Conservation (phyloP, 768 basidiomycete genomes). For the Suillus decipiens region DNA sequence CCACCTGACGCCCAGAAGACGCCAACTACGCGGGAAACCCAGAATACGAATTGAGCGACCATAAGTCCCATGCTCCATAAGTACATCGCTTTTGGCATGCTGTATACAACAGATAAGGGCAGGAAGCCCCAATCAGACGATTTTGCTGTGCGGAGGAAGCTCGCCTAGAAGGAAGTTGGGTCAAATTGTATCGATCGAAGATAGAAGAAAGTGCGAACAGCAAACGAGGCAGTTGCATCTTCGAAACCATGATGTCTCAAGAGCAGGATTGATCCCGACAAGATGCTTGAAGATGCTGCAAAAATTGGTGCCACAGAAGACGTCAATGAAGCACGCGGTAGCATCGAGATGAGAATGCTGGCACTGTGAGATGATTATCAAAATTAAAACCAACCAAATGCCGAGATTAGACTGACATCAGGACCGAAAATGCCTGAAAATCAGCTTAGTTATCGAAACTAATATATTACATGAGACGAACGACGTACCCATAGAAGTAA, state of each 20-base stretch:
- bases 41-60: constrained; percentile 22
- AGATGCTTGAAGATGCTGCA: constrained; percentile 11
- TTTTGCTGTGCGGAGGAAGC: constrained; percentile 28
- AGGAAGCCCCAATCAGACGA: constrained; percentile 46
- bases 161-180: constrained; percentile 16
- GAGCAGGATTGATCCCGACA: constrained; percentile 12
- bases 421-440: constrained; percentile 17
- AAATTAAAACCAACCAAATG: constrained; percentile 28
- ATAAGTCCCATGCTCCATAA: constrained; percentile 42
- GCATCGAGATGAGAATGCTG: constrained; percentile 37
- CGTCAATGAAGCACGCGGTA: constrained; percentile 9
- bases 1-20: neutral
- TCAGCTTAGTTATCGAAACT: neutral
- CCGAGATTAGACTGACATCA: constrained; percentile 17
- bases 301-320: constrained; percentile 10
- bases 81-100: constrained; percentile 49
- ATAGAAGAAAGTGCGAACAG: constrained; percentile 32
- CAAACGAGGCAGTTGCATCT: constrained; percentile 33
- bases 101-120: constrained; percentile 44
- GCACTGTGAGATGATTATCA: constrained; percentile 32
- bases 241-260: constrained; percentile 10
- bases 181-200: neutral
- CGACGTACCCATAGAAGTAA: constrained; percentile 35
- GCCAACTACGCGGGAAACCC: constrained; percentile 1
- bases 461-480: neutral